phyloP scores from a whole-genome alignment of 768 basidiomycete species.

The Termitomyces sp. region DNA sequence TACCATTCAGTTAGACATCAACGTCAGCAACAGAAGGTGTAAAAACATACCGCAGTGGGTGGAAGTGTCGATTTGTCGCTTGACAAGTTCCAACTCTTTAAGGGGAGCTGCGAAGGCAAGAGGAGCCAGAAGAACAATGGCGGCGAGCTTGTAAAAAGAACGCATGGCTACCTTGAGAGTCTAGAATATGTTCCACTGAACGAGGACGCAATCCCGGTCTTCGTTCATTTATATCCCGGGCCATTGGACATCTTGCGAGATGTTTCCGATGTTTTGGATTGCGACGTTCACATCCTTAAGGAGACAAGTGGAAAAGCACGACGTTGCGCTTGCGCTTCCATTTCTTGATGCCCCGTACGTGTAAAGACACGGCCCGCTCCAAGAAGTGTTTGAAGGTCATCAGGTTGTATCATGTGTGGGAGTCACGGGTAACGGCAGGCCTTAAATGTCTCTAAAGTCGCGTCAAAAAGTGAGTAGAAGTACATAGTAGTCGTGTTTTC shows the following conservation, averaged over 20 bases:
- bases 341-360: neutral
- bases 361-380: slow-evolving; percentile 8
- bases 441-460: neutral
- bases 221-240: slow-evolving; percentile 6
- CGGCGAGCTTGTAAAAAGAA: slow-evolving; percentile 22
- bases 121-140: slow-evolving; percentile 25
- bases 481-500: neutral
- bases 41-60: slow-evolving; percentile 31
- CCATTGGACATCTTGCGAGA: slow-evolving; percentile 5
- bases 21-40: neutral
- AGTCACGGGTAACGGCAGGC: neutral
- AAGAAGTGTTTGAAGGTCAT: slow-evolving; percentile 2
- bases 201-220: neutral
- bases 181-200: neutral
- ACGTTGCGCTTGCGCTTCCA: neutral
- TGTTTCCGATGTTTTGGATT: slow-evolving; percentile 12
- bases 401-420: slow-evolving; percentile 12
- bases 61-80: slow-evolving; percentile 32
- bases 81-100: slow-evolving; percentile 17
- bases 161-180: slow-evolving; percentile 11
- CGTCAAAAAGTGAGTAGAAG: neutral
- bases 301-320: neutral
- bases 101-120: slow-evolving; percentile 28
- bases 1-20: neutral
- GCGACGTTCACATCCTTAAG: neutral